Conservation (phyloP, 495 filamentous ascomycete genomes). For the Penicillium dipodomyicola region DNA sequence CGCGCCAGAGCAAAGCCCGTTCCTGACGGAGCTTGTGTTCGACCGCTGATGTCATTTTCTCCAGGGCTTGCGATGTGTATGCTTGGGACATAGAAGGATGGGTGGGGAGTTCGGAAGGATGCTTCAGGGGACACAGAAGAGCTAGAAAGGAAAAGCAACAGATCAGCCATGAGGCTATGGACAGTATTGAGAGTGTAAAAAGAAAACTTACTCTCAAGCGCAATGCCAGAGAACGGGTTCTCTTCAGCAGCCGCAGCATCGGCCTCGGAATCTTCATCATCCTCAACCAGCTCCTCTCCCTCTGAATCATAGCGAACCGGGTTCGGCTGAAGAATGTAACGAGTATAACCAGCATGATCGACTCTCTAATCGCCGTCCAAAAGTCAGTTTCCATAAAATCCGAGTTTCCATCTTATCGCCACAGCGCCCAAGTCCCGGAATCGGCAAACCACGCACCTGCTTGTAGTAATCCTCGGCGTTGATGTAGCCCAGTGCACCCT, state of each 20-base stretch:
- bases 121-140: conserved; percentile 80
- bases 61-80: conserved; percentile 78
- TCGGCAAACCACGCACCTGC: conserved; percentile 57
- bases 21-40: conserved; percentile 74
- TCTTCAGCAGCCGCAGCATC: conserved; percentile 69
- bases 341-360: conserved; percentile 78
- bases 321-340: conserved; percentile 80
- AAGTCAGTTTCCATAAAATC: conserved; percentile 12
- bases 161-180: conserved; percentile 1
- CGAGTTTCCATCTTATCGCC: conserved; percentile 13
- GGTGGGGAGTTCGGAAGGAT: conserved; percentile 76
- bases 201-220: conserved; percentile 69
- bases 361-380: conserved; percentile 55
- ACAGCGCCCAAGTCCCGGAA: not conserved
- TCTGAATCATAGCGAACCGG: conserved; percentile 75
- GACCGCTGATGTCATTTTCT: conserved; percentile 68
- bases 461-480: conserved; percentile 77
- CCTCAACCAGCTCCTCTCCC: conserved; percentile 72
- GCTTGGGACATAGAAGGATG: conserved; percentile 83
- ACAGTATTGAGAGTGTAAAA: not conserved
- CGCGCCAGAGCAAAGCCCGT: conserved; percentile 67
- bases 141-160: conserved; percentile 48
- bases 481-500: conserved; percentile 68
- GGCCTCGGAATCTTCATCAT: conserved; percentile 76
- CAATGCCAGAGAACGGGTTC: conserved; percentile 79